Percentiles rank a stretch among this genome's conserved stretches.
These are phyloP conservation scores for Galium porrigens DNA, from an alignment of 305 asterid species.

Conservation along the genomic window DNA sequence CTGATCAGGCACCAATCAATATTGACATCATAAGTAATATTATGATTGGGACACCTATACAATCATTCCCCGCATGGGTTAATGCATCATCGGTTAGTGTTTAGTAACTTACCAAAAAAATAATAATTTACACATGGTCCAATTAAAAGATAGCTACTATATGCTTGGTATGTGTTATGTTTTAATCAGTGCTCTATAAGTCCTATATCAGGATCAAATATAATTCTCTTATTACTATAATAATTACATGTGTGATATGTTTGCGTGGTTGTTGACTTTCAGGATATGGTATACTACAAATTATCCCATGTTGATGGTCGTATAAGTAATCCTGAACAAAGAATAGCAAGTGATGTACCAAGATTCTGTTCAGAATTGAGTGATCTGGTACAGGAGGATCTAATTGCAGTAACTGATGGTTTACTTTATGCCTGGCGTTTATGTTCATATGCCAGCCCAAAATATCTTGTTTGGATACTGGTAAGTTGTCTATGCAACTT, in stretches of 20 bases:
- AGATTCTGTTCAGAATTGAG: slow-evolving; percentile 90
- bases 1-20: background rate
- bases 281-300: slow-evolving; percentile 98
- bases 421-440: slow-evolving; percentile 92
- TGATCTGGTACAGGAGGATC: slow-evolving; percentile 95
- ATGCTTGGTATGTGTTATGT: no score
- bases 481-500: slow-evolving; percentile 22
- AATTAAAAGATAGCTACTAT: no score
- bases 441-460: slow-evolving; percentile 98
- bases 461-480: slow-evolving; percentile 89
- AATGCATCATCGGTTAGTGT: no score
- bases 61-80: no score
- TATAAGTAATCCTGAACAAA: slow-evolving; percentile 83
- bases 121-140: background rate
- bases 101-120: no score
- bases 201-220: background rate
- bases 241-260: background rate
- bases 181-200: background rate
- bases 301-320: slow-evolving; percentile 96
- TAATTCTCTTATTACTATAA: background rate
- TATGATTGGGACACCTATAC: no score
- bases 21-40: background rate
- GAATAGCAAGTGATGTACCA: slow-evolving; percentile 97
- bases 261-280: slow-evolving; percentile 21
- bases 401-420: slow-evolving; percentile 80